A percentile compares a stretch with the other conserved stretches of the same genome.
phyloP scores from a whole-genome alignment of 2,329 filamentous ascomycete genomes.

The Chrysoporthe austroafricana region DNA sequence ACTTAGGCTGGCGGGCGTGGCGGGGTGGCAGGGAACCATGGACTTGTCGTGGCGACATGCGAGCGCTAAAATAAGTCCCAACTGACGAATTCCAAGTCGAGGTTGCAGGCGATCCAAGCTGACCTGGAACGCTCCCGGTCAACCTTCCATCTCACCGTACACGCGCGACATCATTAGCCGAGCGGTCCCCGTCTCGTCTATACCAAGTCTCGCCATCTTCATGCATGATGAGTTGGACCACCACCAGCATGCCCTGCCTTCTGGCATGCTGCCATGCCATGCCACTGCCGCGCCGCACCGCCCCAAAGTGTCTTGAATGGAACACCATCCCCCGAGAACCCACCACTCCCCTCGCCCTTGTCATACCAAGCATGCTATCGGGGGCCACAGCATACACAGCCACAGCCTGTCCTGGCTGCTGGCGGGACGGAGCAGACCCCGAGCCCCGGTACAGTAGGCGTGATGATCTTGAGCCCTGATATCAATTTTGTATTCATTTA shows the following conservation, averaged over 20 bases:
- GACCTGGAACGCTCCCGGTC: constrained; percentile 11
- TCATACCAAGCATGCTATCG: too few relatives aligned
- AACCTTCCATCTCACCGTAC: neutral
- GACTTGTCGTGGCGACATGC: neutral
- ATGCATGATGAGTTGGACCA: constrained; percentile 45
- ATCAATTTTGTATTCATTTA: neutral
- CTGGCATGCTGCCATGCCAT: constrained; percentile 20
- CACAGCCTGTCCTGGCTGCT: neutral
- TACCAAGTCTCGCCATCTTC: constrained; percentile 34
- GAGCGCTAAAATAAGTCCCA: constrained; percentile 4
- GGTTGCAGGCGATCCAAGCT: neutral
- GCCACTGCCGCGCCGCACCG: neutral
- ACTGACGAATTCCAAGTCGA: constrained; percentile 7
- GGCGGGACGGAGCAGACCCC: neutral
- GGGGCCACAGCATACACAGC: too few relatives aligned
- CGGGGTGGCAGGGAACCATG: too few relatives aligned
- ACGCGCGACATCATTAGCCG: constrained; percentile 13
- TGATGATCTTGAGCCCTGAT: neutral
- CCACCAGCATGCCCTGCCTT: neutral
- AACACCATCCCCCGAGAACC: too few relatives aligned
- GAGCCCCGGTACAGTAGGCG: neutral
- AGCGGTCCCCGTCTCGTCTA: constrained; percentile 9
- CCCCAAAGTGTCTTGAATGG: neutral
- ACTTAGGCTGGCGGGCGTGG: too few relatives aligned
- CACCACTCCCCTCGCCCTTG: too few relatives aligned